Percentiles rank a stretch among this genome's conserved stretches.
These are phyloP conservation scores for Coemansia sp. DNA, from an alignment of 192 early-diverging fungal genomes.

Conservation along the genomic window DNA sequence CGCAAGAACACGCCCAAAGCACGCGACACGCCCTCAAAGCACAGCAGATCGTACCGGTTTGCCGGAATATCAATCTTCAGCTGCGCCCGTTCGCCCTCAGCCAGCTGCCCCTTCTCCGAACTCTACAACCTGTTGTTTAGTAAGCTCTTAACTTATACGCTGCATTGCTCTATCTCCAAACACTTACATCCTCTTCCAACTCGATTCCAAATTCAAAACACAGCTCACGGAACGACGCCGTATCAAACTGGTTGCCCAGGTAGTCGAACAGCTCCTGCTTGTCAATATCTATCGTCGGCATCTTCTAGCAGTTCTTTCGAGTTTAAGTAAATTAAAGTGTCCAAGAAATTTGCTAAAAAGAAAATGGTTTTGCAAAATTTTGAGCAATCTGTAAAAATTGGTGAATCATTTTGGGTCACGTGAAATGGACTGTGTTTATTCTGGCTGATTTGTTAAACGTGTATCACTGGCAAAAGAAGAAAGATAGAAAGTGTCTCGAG, in stretches of 20 bases:
- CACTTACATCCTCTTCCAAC: slow-evolving; percentile 89
- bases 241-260: slow-evolving; percentile 71
- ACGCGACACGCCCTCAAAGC: slow-evolving; percentile 91
- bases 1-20: slow-evolving; percentile 84
- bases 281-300: slow-evolving; percentile 97
- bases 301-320: slow-evolving; percentile 27
- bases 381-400: slow-evolving; percentile 1
- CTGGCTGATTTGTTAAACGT: too few relatives aligned
- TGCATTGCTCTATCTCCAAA: neutral
- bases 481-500: too few relatives aligned
- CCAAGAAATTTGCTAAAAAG: slow-evolving; percentile 4
- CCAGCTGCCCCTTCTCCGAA: slow-evolving; percentile 26
- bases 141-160: neutral
- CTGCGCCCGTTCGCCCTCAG: slow-evolving; percentile 63
- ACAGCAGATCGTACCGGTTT: slow-evolving; percentile 96
- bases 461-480: too few relatives aligned
- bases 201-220: slow-evolving; percentile 99
- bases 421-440: neutral
- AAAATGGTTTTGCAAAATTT: neutral
- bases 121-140: slow-evolving; percentile 17
- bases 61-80: slow-evolving; percentile 99
- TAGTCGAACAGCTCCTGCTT: slow-evolving; percentile 79
- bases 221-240: slow-evolving; percentile 91
- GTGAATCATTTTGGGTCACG: slow-evolving; percentile 20
- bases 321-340: slow-evolving; percentile 1